phyloP scores from a whole-genome alignment of 768 basidiomycete genomes.

The Pisolithus microcarpus region DNA sequence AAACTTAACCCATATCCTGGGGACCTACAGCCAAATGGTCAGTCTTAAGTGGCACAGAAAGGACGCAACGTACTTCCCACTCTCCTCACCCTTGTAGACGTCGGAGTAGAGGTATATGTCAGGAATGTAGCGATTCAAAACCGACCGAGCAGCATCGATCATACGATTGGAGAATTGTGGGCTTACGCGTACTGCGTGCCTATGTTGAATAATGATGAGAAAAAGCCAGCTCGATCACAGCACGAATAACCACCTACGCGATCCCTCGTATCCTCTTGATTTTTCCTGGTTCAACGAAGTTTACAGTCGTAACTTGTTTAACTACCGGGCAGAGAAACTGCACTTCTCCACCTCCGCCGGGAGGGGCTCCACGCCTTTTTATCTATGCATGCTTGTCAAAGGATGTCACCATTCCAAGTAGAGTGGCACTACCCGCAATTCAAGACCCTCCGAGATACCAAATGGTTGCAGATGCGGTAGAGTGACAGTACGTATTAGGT shows the following conservation, averaged over 20 bases:
- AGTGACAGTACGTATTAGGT: constrained; percentile 83
- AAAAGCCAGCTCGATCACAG: neutral
- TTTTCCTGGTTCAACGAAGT: constrained; percentile 87
- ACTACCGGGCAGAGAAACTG: constrained; percentile 91
- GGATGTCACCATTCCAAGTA: neutral
- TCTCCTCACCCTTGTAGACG: constrained; percentile 95
- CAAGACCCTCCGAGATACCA: constrained; percentile 84
- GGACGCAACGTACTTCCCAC: constrained; percentile 71
- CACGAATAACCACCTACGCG: constrained; percentile 52
- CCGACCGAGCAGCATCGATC: constrained; percentile 89
- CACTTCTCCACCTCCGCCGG: constrained; percentile 87
- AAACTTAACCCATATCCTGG: constrained; percentile 92
- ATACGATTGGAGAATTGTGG: constrained; percentile 97
- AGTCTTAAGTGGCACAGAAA: neutral
- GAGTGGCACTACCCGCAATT: constrained; percentile 55
- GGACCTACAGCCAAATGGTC: constrained; percentile 47
- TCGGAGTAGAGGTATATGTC: constrained; percentile 98
- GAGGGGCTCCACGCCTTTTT: constrained; percentile 88
- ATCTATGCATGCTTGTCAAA: constrained; percentile 45
- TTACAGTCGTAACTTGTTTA: constrained; percentile 84
- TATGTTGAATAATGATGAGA: constrained; percentile 27
- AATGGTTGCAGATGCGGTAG: constrained; percentile 87
- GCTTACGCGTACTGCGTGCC: constrained; percentile 92
- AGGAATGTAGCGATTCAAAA: constrained; percentile 93
- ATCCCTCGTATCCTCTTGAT: constrained; percentile 94